Conservation (phyloP, 2,329 filamentous ascomycete species). For the Trichoderma simmonsii region DNA sequence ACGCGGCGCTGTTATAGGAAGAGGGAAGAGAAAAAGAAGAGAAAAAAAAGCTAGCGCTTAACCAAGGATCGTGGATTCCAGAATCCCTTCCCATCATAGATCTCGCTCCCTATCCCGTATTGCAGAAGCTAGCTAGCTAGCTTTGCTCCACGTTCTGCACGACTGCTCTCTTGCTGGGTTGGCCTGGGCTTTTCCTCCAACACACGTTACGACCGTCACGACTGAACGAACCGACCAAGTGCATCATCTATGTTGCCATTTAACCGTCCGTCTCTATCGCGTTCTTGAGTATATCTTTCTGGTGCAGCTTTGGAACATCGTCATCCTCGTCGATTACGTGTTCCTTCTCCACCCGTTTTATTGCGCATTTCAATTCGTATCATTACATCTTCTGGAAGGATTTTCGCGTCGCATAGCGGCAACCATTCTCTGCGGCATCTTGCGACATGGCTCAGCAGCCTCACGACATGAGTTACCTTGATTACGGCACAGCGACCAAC, state of each 20-base stretch:
- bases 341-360: constrained; percentile 15
- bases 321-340: constrained; percentile 1
- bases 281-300: constrained; percentile 5
- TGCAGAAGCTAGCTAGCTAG: not conserved
- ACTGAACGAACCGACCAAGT: constrained; percentile 18
- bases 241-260: constrained; percentile 13
- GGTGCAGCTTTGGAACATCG: not conserved
- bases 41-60: not conserved
- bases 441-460: constrained; percentile 45
- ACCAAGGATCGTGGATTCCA: not conserved
- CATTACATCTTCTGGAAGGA: constrained; percentile 9
- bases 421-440: constrained; percentile 24
- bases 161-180: constrained; percentile 7
- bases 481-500: constrained; percentile 58
- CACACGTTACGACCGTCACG: constrained; percentile 20
- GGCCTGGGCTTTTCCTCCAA: not conserved
- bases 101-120: not conserved
- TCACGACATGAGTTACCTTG: constrained; percentile 67
- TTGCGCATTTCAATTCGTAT: not conserved
- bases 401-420: constrained; percentile 27
- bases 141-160: not conserved
- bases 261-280: constrained; percentile 14
- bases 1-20: not conserved
- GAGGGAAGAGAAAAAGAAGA: not conserved
- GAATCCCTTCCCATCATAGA: not conserved